phyloP scores from a whole-genome alignment of 805 yeast genomes.

The Candida alai region DNA sequence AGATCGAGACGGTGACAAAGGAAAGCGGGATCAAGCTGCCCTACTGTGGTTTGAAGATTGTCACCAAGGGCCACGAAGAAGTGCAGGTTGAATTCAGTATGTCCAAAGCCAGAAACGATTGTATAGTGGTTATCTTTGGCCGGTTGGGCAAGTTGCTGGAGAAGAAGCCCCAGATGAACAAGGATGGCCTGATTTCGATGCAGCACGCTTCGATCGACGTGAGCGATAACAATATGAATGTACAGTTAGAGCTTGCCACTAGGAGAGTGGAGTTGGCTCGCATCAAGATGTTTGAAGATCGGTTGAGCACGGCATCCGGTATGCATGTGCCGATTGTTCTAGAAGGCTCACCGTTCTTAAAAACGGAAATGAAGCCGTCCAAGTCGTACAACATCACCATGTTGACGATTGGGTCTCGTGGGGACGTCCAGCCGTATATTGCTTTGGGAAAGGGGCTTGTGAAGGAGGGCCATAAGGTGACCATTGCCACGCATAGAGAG shows the following conservation, averaged over 20 bases:
- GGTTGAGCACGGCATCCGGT: slow-evolving; percentile 55
- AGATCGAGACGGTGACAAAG: slow-evolving; percentile 64
- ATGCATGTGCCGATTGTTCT: slow-evolving; percentile 64
- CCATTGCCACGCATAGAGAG: slow-evolving; percentile 83
- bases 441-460: slow-evolving; percentile 79
- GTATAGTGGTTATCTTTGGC: slow-evolving; percentile 50
- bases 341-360: slow-evolving; percentile 58
- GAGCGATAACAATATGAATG: neutral
- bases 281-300: slow-evolving; percentile 63
- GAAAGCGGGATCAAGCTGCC: slow-evolving; percentile 67
- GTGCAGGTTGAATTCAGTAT: slow-evolving; percentile 74
- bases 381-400: slow-evolving; percentile 58
- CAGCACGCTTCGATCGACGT: neutral
- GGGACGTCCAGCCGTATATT: slow-evolving; percentile 95
- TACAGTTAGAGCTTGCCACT: slow-evolving; percentile 13
- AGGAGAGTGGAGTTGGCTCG: slow-evolving; percentile 51
- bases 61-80: slow-evolving; percentile 72
- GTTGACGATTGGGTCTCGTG: slow-evolving; percentile 90
- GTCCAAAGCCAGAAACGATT: slow-evolving; percentile 64
- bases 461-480: slow-evolving; percentile 78
- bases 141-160: slow-evolving; percentile 41
- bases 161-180: neutral
- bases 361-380: slow-evolving; percentile 50
- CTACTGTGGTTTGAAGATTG: slow-evolving; percentile 67
- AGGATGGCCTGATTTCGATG: neutral